A percentile compares a stretch with the other conserved stretches of the same genome.
Evolutionary conservation across 2,329 filamentous ascomycete genomes (phyloP).

Genomic region (Ramichloridium luteum): DNA sequence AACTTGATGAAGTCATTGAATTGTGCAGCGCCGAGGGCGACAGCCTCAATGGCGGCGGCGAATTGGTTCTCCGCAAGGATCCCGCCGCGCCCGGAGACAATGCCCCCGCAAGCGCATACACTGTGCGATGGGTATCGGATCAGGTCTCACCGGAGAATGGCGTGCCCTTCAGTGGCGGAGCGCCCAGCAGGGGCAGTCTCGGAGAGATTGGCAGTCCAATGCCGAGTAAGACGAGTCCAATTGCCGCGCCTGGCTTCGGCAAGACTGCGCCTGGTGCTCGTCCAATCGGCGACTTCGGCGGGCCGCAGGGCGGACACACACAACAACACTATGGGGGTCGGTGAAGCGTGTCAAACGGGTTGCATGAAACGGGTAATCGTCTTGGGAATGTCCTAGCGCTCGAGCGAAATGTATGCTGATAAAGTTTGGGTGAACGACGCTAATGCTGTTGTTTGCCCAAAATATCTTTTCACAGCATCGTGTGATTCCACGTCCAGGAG

Average conservation of each 20-base stretch:
- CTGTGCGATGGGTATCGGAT: constrained; percentile 32
- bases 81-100: constrained; percentile 5
- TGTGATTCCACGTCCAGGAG: too few relatives aligned
- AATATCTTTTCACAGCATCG: too few relatives aligned
- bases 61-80: constrained; percentile 54
- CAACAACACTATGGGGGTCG: too few relatives aligned
- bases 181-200: constrained; percentile 19
- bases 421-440: too few relatives aligned
- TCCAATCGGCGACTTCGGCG: too few relatives aligned
- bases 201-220: constrained; percentile 39
- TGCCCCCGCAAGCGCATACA: constrained; percentile 19
- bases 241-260: constrained; percentile 18
- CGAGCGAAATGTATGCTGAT: too few relatives aligned
- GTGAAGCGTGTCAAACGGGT: too few relatives aligned
- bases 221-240: constrained; percentile 30
- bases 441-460: too few relatives aligned
- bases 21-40: constrained; percentile 89
- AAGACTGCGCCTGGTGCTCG: constrained; percentile 17
- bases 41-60: constrained; percentile 75
- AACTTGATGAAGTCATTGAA: constrained; percentile 59
- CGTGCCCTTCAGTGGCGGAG: constrained; percentile 1
- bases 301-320: too few relatives aligned
- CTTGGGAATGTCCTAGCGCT: too few relatives aligned
- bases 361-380: too few relatives aligned
- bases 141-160: background rate